Evolutionary conservation across 2,329 filamentous ascomycete species (phyloP).

Genomic region (Colletotrichum zoysiae): DNA sequence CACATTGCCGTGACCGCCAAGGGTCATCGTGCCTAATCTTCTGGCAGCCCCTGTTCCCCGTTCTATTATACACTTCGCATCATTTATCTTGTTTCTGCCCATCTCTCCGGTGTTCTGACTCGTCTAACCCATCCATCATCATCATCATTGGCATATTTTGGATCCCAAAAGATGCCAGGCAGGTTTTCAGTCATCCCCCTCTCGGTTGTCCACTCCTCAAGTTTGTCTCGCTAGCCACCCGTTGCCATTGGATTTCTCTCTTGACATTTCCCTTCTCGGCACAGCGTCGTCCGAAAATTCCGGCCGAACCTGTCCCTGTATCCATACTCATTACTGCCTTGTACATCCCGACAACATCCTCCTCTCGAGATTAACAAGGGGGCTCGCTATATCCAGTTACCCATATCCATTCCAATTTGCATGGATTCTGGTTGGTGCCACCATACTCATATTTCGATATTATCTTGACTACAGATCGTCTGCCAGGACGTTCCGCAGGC

Average conservation of each 20-base stretch:
- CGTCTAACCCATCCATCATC: not conserved
- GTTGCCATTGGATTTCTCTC: slow-evolving; percentile 23
- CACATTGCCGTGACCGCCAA: not conserved
- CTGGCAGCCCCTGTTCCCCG: slow-evolving; percentile 6
- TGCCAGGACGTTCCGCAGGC: slow-evolving; percentile 37
- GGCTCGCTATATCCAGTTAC: slow-evolving; percentile 37
- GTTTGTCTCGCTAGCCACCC: slow-evolving; percentile 27
- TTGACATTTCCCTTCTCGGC: slow-evolving; percentile 12
- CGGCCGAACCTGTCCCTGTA: slow-evolving; percentile 4
- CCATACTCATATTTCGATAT: slow-evolving; percentile 19
- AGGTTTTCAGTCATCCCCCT: not conserved
- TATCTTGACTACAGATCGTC: slow-evolving; percentile 27
- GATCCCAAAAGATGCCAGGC: not conserved
- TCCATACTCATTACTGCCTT: not conserved
- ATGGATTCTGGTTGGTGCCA: slow-evolving; percentile 33
- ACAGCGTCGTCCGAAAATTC: slow-evolving; percentile 7
- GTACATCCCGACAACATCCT: slow-evolving; percentile 10
- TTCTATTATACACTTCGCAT: slow-evolving; percentile 1
- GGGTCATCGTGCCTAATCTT: not conserved
- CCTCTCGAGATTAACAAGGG: slow-evolving; percentile 10
- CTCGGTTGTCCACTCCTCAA: not conserved
- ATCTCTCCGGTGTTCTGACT: not conserved
- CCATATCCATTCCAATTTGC: slow-evolving; percentile 22
- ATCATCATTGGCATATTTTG: not conserved
- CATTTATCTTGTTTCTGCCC: slow-evolving; percentile 5